Base-by-base conservation (phyloP, 2,329 filamentous ascomycete species). In the Waltergamsia citrina region DNA sequence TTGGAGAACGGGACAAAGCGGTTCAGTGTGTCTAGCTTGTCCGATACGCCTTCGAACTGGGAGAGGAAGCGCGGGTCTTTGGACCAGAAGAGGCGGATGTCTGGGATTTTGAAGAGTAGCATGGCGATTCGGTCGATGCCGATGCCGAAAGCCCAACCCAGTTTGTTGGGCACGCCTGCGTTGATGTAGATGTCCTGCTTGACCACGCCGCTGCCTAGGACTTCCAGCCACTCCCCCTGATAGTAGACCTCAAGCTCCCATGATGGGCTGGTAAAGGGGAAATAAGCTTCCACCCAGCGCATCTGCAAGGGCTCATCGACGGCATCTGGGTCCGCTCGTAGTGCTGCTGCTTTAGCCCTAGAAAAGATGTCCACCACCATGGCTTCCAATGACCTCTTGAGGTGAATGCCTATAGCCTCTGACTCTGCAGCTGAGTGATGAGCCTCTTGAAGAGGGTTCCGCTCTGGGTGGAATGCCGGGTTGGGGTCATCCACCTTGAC, bases 191-290 rank as follows among this genome's bases (percentile, higher is more conserved):
- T 69, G 19, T 80, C 69, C 55, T 98, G 92, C 54, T 85, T 78
- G 27, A 92, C 81, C 23, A 98, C 77, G 23, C 92, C 92, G 47
- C 81, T 93, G n/a, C 92, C 92, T 2, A 98, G 71, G 5, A 96
- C 78, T 60, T 98, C 92, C 22, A 98, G 78, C 92, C 92, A 98
- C 53, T 93, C 84, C 20, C 85, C 88, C 45, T 82, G 80, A 74
- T 90, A 95, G 66, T 85, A 88, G 8, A 98, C 86, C 53, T 98
- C 92, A 17, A 98, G 71, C 56, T 98, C 92, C 84, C 86, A 98
- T 6, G 83, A 92, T 0, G 92, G 92, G 38, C 81, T 88, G 1
- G 92, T 98, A 55, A 96, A 96, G 25, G 92, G 92, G 61, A 98
- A 98, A 60, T 92, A 96, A 2, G 92, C 87, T 57, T 95, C 90